Evolutionary conservation across 306 rosid genomes (phyloP), one percentile per base, ranked within the genome.

Genomic region (Quercus suber): DNA sequence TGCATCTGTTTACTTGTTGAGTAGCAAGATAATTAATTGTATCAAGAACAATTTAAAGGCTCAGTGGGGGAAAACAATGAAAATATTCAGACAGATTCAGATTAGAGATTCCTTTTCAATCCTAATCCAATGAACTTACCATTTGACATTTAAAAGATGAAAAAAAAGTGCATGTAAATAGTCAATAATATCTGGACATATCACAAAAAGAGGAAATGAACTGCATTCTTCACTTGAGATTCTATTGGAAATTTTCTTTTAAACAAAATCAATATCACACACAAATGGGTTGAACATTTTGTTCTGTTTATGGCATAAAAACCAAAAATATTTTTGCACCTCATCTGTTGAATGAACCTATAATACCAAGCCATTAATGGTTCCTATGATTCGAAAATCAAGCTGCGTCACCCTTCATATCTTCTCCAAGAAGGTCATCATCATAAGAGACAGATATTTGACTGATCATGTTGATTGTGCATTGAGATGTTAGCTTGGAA

Each of bases 381-480:
- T 70, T 55, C 30, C 56, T 43, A 52, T 57, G 61, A 61, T 74
- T 73, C 78, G 56, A 77, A 30, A 72, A 41, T 83, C 76, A 84
- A 71, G 72, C 61, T 69, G 87, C 79, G 79, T 75, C 82, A 67
- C 82, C 82, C 63, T 73, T 78, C 23, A 69, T 72, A 60, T 9
- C 83, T 74, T 73, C 85, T 73, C 83, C 86, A 25, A 94, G 93
- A 59, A 94, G 84, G 35, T 86, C 92, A 73, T 94, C 97, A 52
- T 89, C 98, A 76, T 94, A 92, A 14, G 96, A 89, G 75, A 90
- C 92, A 28, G 94, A 96, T 52, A 81, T 41, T 77, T 56, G 88
- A 60, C 75, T 63, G 85, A 75, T 80, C 81, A 15, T 21, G 80
- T 81, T 57, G 83, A 81, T 86, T 78, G 71, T 83, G 89, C 84